A percentile compares a stretch with the other conserved stretches of the same genome.
Evolutionary conservation across 306 rosid species (phyloP).

Genomic region (Oemleria cerasiformis): DNA sequence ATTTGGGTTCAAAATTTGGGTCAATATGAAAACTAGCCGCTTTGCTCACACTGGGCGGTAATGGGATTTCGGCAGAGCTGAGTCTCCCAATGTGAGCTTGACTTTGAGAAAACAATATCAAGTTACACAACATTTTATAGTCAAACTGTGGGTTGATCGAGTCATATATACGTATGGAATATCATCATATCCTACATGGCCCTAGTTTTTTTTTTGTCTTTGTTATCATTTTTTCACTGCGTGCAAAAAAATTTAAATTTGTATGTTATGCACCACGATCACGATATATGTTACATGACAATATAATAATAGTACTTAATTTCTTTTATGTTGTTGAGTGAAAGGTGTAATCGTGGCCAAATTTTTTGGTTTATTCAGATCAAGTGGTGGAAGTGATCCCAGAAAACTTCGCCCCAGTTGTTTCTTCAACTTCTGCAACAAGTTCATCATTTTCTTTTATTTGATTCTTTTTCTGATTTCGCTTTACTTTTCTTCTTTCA

Average conservation of each 20-base stretch:
- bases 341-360: not conserved
- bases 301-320: not conserved
- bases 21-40: not conserved
- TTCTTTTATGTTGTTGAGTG: not conserved
- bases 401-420: constrained; percentile 27
- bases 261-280: no score
- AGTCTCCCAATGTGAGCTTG: not conserved
- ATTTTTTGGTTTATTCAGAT: constrained; percentile 34
- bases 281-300: no score
- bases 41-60: no score
- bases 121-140: no score
- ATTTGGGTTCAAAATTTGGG: not conserved
- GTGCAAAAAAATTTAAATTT: no score
- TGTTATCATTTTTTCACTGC: no score
- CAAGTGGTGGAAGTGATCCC: constrained; percentile 39
- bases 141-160: not conserved
- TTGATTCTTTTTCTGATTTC: constrained; percentile 7
- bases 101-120: not conserved
- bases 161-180: not conserved
- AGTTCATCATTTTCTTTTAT: constrained; percentile 30
- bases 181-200: not conserved
- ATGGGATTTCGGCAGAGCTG: not conserved
- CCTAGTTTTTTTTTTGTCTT: not conserved
- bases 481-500: not conserved
- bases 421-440: constrained; percentile 31